These are phyloP conservation scores for Eucalyptus sp. DNA, from an alignment of 345 rosid genomes.

Conservation along the genomic window DNA sequence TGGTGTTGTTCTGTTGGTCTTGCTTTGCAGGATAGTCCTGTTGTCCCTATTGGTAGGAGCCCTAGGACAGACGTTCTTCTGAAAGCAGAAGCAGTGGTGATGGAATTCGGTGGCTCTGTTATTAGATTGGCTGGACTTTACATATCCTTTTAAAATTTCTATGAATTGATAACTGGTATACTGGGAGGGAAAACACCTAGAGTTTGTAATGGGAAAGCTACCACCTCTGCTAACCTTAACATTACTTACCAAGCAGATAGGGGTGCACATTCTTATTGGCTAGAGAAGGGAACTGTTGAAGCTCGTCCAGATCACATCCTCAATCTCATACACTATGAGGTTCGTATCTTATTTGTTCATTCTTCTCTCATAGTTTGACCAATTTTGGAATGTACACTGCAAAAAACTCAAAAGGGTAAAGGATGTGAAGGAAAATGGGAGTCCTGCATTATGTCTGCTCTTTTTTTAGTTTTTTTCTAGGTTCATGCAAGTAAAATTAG, in stretches of 20 bases:
- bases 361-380: background rate
- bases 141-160: conserved; percentile 56
- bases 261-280: conserved; percentile 91
- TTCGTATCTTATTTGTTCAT: background rate
- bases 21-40: conserved; percentile 56
- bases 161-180: background rate
- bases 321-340: conserved; percentile 97
- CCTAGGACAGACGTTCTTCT: conserved; percentile 80
- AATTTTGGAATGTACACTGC: background rate
- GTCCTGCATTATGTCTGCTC: background rate
- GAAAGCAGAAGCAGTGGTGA: conserved; percentile 64
- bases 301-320: conserved; percentile 82
- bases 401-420: background rate
- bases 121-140: conserved; percentile 91
- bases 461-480: background rate
- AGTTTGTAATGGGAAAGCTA: background rate
- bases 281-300: conserved; percentile 60
- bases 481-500: background rate
- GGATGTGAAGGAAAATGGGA: background rate
- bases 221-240: conserved; percentile 29
- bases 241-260: conserved; percentile 58
- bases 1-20: background rate
- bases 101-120: conserved; percentile 69
- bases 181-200: background rate
- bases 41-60: conserved; percentile 79